A percentile compares a stretch with the other conserved stretches of the same genome.
phyloP scores from a whole-genome alignment of 176 grass and related monocot genomes.

The Oryza nivara region DNA sequence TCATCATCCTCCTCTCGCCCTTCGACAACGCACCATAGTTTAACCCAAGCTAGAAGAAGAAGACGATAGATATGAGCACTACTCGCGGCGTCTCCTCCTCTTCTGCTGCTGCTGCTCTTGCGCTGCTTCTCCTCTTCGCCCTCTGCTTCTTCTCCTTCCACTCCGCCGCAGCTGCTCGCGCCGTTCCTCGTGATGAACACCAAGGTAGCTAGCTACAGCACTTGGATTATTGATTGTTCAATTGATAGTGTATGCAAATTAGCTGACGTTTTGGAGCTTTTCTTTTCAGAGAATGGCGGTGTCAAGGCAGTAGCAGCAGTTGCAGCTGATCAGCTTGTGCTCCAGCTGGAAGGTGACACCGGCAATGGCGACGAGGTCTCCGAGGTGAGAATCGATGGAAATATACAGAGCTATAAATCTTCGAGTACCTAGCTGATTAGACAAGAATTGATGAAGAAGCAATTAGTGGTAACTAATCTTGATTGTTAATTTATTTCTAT shows the following conservation, averaged over 20 bases:
- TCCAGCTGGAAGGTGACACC: too few relatives aligned
- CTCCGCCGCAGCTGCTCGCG: conserved; percentile 9
- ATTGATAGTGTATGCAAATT: too few relatives aligned
- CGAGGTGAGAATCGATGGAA: background rate
- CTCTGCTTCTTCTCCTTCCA: background rate
- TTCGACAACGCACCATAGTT: background rate
- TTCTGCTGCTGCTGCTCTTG: background rate
- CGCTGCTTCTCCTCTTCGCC: conserved; percentile 34
- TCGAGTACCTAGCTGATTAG: too few relatives aligned
- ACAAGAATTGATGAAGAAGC: too few relatives aligned
- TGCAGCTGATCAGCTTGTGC: background rate
- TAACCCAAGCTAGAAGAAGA: background rate
- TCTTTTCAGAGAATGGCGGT: background rate
- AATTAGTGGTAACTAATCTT: too few relatives aligned
- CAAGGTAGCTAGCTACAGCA: background rate
- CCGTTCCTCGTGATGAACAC: background rate
- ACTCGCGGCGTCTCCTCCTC: background rate
- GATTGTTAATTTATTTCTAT: too few relatives aligned
- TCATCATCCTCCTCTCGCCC: background rate
- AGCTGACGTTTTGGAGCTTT: background rate
- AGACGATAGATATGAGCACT: background rate
- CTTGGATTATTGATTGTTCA: background rate
- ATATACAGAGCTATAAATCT: background rate
- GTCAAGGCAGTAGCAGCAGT: background rate
- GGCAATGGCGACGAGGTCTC: background rate